Evolutionary conservation across 768 basidiomycete species (phyloP), one percentile per base, ranked within the genome.

Genomic region (Russula abietina): DNA sequence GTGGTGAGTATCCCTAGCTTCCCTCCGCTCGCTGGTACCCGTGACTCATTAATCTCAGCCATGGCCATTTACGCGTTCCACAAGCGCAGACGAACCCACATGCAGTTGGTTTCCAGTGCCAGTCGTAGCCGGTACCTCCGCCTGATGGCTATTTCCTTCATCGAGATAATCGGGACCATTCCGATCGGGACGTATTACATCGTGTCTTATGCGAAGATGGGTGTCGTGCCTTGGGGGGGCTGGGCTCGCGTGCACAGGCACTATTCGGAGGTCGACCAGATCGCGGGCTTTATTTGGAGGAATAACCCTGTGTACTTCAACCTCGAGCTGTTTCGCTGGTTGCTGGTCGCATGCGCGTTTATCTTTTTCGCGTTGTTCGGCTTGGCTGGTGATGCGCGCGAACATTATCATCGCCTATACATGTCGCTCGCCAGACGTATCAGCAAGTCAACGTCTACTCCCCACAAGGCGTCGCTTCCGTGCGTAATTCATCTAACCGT

Each of bases 211-310:
- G 19, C 11, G 17, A 28, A 32, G 6, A 9, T 4, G 32, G 50
- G 50, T n/a, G 30, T 52, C 32, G 4, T 2, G 8, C 49, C 49
- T 28, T 86, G n/a, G 52, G 24, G 65, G 0, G 77, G 79, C 33
- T 83, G 83, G 79, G 73, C 69, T 0, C 14, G 14, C n/a, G 16
- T n/a, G 33, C n/a, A 5, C 2, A 6, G 33, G 14, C 5, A 10
- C 36, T 24, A 22, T 10, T 53, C n/a, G 6, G 22, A 38, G 33
- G 52, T 53, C 33, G 24, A 4, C 1, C 48, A 49, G 48, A 6
- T 49, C 26, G 26, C 48, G 7, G 48, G 24, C 16, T 49, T 49
- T 14, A 49, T 7, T 26, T 49, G 48, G 48, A 49, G 16, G 26
- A 26, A 16, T 26, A 5, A 28, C 26, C 48, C 26, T 11, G 4